Percentiles rank a stretch among this genome's conserved stretches.
phyloP scores from a whole-genome alignment of 2,329 filamentous ascomycete species.

The Exophiala oligosperma region DNA sequence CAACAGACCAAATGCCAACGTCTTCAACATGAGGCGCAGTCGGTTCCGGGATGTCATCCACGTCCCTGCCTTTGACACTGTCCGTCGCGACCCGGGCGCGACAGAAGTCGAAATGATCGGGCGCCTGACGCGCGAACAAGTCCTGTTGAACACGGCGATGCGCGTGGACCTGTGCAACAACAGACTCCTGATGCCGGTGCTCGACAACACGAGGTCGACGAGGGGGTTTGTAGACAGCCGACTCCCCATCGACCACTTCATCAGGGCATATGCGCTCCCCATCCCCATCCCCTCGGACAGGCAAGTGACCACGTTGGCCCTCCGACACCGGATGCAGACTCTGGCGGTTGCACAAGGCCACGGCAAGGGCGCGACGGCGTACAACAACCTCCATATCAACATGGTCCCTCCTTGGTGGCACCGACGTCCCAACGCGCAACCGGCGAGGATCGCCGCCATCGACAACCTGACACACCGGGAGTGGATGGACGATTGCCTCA shows the following conservation, averaged over 20 bases:
- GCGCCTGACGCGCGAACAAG: constrained; percentile 11
- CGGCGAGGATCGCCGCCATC: constrained; percentile 3
- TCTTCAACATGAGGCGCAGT: constrained; percentile 18
- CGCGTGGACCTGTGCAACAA: constrained; percentile 15
- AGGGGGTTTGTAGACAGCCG: constrained; percentile 13
- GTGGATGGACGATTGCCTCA: neutral
- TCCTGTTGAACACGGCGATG: constrained; percentile 25
- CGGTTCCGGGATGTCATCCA: constrained; percentile 13
- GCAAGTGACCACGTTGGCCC: constrained; percentile 7
- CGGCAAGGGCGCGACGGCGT: constrained; percentile 5
- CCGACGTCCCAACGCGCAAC: neutral
- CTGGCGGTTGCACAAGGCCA: constrained; percentile 14
- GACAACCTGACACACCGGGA: constrained; percentile 13
- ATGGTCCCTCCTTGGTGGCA: constrained; percentile 11
- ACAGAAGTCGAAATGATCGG: constrained; percentile 17
- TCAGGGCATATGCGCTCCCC: constrained; percentile 1
- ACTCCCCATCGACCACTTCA: constrained; percentile 18
- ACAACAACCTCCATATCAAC: neutral
- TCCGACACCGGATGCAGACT: constrained; percentile 17
- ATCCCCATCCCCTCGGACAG: constrained; percentile 14
- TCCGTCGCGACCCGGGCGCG: constrained; percentile 2
- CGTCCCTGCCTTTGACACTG: neutral
- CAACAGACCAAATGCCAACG: neutral
- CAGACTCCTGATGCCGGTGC: constrained; percentile 18
- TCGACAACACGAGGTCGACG: constrained; percentile 4